Conservation (phyloP, 306 rosid species). For the Urtica urens region DNA sequence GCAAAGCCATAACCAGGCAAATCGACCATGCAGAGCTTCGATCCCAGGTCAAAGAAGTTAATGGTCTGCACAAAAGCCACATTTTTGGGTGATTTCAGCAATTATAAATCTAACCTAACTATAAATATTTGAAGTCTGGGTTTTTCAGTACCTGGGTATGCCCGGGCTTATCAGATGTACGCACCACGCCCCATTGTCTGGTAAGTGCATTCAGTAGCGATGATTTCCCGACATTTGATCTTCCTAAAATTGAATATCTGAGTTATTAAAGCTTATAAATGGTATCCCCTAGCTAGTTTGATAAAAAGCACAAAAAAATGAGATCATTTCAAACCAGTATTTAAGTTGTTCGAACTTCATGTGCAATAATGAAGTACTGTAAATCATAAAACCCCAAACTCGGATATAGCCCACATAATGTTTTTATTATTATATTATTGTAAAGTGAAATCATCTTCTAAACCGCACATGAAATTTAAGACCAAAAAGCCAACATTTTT, state of each 20-base stretch:
- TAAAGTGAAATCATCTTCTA: no score
- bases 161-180: constrained; percentile 91
- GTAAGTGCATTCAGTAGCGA: constrained; percentile 89
- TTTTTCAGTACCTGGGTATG: constrained; percentile 67
- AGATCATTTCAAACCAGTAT: background rate
- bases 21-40: constrained; percentile 74
- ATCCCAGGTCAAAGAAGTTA: constrained; percentile 69
- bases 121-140: no score
- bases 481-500: no score
- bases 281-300: background rate
- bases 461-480: no score
- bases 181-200: constrained; percentile 92
- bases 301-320: no score
- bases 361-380: no score
- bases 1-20: constrained; percentile 99
- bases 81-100: background rate
- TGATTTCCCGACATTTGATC: constrained; percentile 95
- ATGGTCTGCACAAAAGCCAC: constrained; percentile 50
- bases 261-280: background rate
- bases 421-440: no score
- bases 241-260: constrained; percentile 43
- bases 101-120: no score
- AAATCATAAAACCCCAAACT: no score
- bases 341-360: no score
- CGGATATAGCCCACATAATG: no score